Conservation (phyloP, 179 eudicot species). For the Patellifolia procumbens region DNA sequence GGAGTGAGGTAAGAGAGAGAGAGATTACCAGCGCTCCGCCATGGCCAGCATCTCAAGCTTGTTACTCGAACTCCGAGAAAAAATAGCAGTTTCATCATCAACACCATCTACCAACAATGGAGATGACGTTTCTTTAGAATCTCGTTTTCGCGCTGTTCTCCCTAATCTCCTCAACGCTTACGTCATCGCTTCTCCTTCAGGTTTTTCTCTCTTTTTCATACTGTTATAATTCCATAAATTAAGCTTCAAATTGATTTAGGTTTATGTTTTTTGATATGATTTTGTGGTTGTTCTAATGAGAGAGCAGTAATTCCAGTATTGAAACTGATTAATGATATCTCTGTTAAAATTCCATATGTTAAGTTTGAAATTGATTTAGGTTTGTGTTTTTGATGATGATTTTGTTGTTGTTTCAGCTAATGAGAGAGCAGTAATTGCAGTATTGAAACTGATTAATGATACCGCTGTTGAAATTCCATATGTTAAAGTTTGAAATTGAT, state of each 20-base stretch:
- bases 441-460: too few relatives aligned
- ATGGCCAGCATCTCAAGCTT: constrained; percentile 84
- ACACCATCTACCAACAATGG: constrained; percentile 48
- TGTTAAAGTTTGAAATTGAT: too few relatives aligned
- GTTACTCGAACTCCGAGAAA: constrained; percentile 84
- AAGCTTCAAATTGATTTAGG: too few relatives aligned
- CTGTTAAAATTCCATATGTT: too few relatives aligned
- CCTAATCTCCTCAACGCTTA: constrained; percentile 74
- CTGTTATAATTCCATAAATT: background rate
- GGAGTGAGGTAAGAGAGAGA: background rate
- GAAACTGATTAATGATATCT: too few relatives aligned
- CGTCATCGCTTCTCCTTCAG: constrained; percentile 66
- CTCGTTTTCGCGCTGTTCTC: constrained; percentile 76
- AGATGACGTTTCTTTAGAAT: constrained; percentile 58
- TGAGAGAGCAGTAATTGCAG: too few relatives aligned
- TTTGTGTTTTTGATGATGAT: background rate
- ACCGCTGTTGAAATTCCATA: too few relatives aligned
- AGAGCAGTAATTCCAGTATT: too few relatives aligned
- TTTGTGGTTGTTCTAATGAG: too few relatives aligned
- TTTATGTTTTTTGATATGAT: too few relatives aligned
- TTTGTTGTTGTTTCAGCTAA: too few relatives aligned
- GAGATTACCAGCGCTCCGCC: background rate
- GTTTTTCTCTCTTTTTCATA: constrained; percentile 21
- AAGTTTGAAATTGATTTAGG: background rate
- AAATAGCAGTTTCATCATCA: constrained; percentile 75